Conservation (phyloP, 1,139 yeast genomes). For the Fermentozyma sake region DNA sequence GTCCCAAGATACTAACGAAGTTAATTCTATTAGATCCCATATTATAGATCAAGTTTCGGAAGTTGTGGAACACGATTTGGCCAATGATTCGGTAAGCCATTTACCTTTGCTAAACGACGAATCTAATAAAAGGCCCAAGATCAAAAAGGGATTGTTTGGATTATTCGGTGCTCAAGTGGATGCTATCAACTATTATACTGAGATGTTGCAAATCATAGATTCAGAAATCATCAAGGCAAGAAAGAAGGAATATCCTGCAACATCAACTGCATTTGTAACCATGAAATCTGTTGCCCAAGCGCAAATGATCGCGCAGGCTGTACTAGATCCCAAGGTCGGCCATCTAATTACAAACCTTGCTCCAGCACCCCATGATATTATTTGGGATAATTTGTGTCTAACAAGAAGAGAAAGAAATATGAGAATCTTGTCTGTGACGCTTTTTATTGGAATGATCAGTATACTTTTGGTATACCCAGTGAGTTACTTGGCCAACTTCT, state of each 20-base stretch:
- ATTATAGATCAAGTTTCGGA: conserved; percentile 19
- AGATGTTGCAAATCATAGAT: conserved; percentile 54
- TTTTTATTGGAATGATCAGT: conserved; percentile 59
- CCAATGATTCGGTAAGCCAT: conserved; percentile 14
- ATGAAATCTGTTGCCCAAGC: conserved; percentile 85
- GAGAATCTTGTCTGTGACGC: conserved; percentile 58
- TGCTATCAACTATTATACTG: conserved; percentile 58
- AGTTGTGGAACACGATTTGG: conserved; percentile 5
- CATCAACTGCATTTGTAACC: conserved; percentile 68
- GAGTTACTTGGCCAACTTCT: conserved; percentile 64
- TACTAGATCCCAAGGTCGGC: conserved; percentile 72
- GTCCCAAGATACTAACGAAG: conserved; percentile 1
- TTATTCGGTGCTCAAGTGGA: conserved; percentile 57
- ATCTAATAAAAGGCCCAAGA: conserved; percentile 43
- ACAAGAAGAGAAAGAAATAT: conserved; percentile 53
- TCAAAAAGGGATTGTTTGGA: conserved; percentile 49
- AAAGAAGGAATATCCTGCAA: conserved; percentile 58
- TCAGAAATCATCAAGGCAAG: conserved; percentile 54
- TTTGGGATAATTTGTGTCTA: conserved; percentile 72
- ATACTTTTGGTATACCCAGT: conserved; percentile 72
- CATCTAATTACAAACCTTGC: conserved; percentile 72
- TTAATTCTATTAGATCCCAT: conserved; percentile 7
- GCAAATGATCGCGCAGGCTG: conserved; percentile 87
- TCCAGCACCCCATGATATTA: conserved; percentile 83
- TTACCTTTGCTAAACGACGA: conserved; percentile 29